Conservation (phyloP, 257 asterid genomes). For the Haberlea rhodopensis region DNA sequence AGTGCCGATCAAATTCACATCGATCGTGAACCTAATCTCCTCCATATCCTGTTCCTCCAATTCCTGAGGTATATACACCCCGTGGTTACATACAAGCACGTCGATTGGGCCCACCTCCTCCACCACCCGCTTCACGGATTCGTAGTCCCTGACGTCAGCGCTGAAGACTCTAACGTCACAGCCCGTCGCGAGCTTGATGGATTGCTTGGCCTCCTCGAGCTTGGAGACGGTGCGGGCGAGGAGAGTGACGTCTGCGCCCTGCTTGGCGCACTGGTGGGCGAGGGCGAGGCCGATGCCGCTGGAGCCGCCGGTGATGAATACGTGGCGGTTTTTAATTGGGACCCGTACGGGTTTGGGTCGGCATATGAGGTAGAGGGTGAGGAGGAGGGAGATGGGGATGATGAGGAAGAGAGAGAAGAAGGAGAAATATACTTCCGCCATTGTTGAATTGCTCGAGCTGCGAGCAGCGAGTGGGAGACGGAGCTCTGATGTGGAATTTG, state of each 20-base stretch:
- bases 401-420: conserved; percentile 46
- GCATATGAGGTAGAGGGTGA: conserved; percentile 56
- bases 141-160: conserved; percentile 86
- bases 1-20: conserved; percentile 81
- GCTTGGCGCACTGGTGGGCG: conserved; percentile 64
- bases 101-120: conserved; percentile 77
- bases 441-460: too few species aligned
- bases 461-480: too few species aligned
- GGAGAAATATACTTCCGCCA: conserved; percentile 50
- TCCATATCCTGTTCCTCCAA: conserved; percentile 65
- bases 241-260: conserved; percentile 69
- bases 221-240: conserved; percentile 65
- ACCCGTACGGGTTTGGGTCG: conserved; percentile 63
- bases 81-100: conserved; percentile 84
- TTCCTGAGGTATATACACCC: conserved; percentile 71
- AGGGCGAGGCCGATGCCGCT: conserved; percentile 95
- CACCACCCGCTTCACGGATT: conserved; percentile 51
- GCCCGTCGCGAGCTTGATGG: conserved; percentile 80
- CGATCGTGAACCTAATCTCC: conserved; percentile 77
- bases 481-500: too few species aligned
- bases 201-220: conserved; percentile 71
- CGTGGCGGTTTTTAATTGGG: conserved; percentile 82
- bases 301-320: conserved; percentile 94
- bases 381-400: conserved; percentile 53
- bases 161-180: conserved; percentile 62